phyloP scores from a whole-genome alignment of 257 asterid species.

The Solanum habrochaites region DNA sequence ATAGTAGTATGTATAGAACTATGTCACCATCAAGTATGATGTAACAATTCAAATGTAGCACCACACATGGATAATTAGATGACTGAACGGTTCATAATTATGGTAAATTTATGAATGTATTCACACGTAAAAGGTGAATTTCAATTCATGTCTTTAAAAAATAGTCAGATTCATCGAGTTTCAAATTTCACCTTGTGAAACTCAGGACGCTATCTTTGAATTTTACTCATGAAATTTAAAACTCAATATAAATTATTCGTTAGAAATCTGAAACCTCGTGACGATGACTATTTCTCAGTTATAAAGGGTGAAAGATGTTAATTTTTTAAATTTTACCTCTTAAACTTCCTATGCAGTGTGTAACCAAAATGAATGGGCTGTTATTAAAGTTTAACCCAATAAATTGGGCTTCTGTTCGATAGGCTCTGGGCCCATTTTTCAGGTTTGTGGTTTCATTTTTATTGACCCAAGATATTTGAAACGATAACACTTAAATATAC shows the following conservation, averaged over 20 bases:
- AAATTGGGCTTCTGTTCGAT: background rate
- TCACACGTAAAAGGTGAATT: background rate
- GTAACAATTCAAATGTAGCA: background rate
- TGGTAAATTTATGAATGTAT: background rate
- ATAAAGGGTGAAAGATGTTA: background rate
- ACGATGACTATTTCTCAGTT: background rate
- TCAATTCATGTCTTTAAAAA: background rate
- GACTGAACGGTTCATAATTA: accelerated
- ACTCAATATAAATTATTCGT: background rate
- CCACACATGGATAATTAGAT: background rate
- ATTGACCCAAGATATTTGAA: background rate
- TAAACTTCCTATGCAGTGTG: background rate
- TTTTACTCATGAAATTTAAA: background rate
- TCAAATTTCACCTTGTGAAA: background rate
- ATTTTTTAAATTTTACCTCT: background rate
- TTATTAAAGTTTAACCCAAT: background rate
- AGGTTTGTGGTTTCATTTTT: background rate
- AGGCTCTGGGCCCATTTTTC: background rate
- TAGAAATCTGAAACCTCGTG: background rate
- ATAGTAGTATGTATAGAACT: background rate
- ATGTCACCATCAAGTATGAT: background rate
- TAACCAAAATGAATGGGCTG: background rate
- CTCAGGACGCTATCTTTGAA: background rate
- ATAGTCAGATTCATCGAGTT: accelerated
- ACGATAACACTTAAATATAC: no score